Base-by-base conservation (phyloP, 768 basidiomycete genomes). In the Auricularia cornea region DNA sequence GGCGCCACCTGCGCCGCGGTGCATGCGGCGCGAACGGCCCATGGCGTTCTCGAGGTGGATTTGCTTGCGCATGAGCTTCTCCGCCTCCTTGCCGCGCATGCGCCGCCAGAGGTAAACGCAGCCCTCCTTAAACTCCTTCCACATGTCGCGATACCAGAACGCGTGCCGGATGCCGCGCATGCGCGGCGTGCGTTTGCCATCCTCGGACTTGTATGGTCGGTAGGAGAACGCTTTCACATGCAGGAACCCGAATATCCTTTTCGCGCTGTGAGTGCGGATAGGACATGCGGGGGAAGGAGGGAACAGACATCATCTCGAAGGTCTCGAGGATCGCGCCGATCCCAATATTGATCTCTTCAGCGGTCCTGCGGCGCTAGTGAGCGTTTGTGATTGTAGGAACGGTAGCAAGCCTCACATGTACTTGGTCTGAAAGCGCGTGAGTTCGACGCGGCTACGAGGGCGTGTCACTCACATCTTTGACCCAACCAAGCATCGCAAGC, bases 151-250 rank as follows among this genome's bases (percentile, higher is more conserved):
- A 69, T 87, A 87, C 70, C 89, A 84, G 72, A 91, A 77, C 5
- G 83, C 87, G 69, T 90, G 84, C 0, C 76, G 75, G 23, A 90
- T 78, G 3, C 88, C 81, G 23, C 77, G 79, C 68, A 82, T 73
- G 30, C 83, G 82, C n/a, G 83, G 75, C 5, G 86, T 88, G 28
- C 73, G 74, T 3, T 77, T 74, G 56, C 70, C 70, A 1, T 73
- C 62, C 3, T 66, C 62, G 8, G 75, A 74, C 28, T 71, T 73
- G 72, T 90, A 90, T 1, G 82, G 80, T 67, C 81, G 82, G 73
- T 90, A 90, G 16, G 83, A 81, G 74, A 90, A 92, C 3, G 88
- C 88, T 56, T 79, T 77, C 71, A 92, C 77, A 72, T 92, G 90
- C 4, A 90, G 70, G 60, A 88, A 81, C 3, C 85, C 85, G 68